Evolutionary conservation across 371 early-diverging fungal species (phyloP).

Genomic region (Mucor velutinosus): DNA sequence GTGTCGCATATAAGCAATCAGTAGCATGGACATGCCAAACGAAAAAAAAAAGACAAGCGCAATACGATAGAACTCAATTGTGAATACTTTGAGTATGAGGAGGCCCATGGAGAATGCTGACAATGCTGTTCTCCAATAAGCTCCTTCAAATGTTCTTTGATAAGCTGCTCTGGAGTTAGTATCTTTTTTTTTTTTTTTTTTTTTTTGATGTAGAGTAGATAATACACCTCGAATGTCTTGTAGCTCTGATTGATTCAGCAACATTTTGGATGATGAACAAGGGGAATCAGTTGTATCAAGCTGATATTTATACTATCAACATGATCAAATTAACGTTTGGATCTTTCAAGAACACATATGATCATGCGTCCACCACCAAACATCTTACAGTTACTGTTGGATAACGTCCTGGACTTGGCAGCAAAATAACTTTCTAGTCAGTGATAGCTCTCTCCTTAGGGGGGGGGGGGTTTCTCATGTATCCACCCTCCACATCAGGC

Average conservation of each 20-base stretch:
- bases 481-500: too few relatives aligned
- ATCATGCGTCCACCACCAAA: background rate
- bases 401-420: too few relatives aligned
- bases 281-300: background rate
- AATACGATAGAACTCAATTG: slow-evolving; percentile 67
- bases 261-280: background rate
- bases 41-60: slow-evolving; percentile 71
- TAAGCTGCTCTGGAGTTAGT: slow-evolving; percentile 45
- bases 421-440: too few relatives aligned
- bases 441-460: too few relatives aligned
- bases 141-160: slow-evolving; percentile 79
- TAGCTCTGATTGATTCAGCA: slow-evolving; percentile 28
- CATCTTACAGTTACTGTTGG: background rate
- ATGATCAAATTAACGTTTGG: background rate
- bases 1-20: slow-evolving; percentile 62
- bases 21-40: slow-evolving; percentile 64
- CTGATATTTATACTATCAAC: background rate
- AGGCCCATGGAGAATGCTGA: slow-evolving; percentile 72
- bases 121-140: slow-evolving; percentile 77
- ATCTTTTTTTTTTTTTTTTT: background rate
- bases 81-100: slow-evolving; percentile 69
- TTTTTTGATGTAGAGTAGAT: background rate
- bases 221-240: slow-evolving; percentile 35
- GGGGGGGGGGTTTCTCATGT: background rate
- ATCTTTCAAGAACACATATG: background rate